phyloP scores from a whole-genome alignment of 345 rosid genomes.

The Salix exigua region DNA sequence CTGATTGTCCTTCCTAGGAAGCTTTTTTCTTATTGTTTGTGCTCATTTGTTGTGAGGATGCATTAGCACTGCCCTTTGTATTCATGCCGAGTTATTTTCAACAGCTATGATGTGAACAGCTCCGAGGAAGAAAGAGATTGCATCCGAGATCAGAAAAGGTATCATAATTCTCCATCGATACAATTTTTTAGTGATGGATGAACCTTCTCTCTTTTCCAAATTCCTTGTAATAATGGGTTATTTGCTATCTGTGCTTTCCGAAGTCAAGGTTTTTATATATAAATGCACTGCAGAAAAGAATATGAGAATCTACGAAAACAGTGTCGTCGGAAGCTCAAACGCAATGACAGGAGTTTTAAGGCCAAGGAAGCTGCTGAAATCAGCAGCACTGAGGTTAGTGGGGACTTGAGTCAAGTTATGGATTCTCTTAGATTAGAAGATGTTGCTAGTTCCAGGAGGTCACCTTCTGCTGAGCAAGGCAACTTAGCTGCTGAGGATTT shows the following conservation, averaged over 20 bases:
- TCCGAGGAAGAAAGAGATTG: slow-evolving; percentile 64
- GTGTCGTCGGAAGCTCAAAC: slow-evolving; percentile 44
- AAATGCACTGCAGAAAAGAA: slow-evolving; percentile 49
- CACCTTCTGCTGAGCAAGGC: slow-evolving; percentile 27
- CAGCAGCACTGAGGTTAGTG: slow-evolving; percentile 37
- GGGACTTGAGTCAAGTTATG: slow-evolving; percentile 42
- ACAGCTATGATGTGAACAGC: slow-evolving; percentile 69
- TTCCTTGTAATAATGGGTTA: neutral
- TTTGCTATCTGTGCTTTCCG: neutral
- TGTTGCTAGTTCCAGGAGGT: slow-evolving; percentile 27
- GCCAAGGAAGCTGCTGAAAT: slow-evolving; percentile 39
- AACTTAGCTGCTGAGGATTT: slow-evolving; percentile 26
- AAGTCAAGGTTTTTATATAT: neutral
- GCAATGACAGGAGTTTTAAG: slow-evolving; percentile 35
- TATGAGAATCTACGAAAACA: slow-evolving; percentile 60
- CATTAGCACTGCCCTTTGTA: neutral
- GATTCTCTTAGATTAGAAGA: slow-evolving; percentile 47
- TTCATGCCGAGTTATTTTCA: slow-evolving; percentile 6
- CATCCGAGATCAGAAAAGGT: slow-evolving; percentile 55
- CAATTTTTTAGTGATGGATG: neutral
- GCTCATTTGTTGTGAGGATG: neutral
- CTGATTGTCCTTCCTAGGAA: neutral
- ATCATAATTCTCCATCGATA: slow-evolving; percentile 7
- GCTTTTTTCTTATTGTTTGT: neutral
- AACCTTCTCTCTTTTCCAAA: neutral